Base-by-base conservation (phyloP, 129 eudicot species). In the Mikania micrantha region DNA sequence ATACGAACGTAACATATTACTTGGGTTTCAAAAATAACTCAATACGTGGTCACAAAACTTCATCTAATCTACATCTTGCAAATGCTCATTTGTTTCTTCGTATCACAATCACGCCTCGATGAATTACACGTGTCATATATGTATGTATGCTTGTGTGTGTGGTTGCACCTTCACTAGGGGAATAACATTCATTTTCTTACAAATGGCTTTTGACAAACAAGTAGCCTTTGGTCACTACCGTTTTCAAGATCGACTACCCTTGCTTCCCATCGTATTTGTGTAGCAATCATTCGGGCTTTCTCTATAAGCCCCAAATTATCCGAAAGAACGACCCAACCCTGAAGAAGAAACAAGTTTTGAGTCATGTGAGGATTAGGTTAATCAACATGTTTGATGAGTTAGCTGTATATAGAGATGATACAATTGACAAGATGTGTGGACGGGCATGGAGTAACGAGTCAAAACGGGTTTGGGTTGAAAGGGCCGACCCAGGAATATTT, bases 231-330 rank as follows among this genome's bases (percentile, higher is more conserved):
- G 70, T 84, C 89, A 62, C 92, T 84, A 20, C 98, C 98, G 66
- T 88, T 88, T 60, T 93, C 87, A 60, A 81, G 90, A 79, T 93
- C 96, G 41, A 93, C 81, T 41, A 88, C 90, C 65, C 98, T 78
- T 39, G 96, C 96, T 78, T 93, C 98, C 98, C 98, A 93, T 24
- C 96, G 87, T 50, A 93, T 82, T 77, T 82, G 95, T 71, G 95
- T 72, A 67, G 94, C 96, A 28, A 86, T 78, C 75, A 71, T 72
- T 7, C 96, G 83, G 11, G 90, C 95, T 36, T 69, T 83, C 80
- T 93, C 95, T 78, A 93, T 78, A 7, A 77, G 78, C 15, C 78
- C 90, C 67, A 88, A 64, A 42, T 62, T 84, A 75, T 93, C 98
- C 31, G 85, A 84, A 62, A 93, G 80, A 54, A 93, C 82, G 40